Conservation (phyloP, 352 stramenopile species). For the Globisporangium orthogonon region DNA sequence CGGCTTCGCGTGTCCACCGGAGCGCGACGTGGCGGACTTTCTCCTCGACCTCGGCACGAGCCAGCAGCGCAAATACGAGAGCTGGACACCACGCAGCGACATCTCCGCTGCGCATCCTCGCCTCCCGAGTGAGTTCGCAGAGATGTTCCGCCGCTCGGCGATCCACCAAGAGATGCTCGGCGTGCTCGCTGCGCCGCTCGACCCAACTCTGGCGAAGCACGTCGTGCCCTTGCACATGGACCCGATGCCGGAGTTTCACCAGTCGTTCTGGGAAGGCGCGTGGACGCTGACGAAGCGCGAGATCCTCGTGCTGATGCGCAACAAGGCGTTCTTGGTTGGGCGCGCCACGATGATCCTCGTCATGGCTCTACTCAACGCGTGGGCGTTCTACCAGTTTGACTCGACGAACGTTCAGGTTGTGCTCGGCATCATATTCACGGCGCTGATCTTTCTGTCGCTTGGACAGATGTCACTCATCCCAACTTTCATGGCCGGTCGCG, state of each 20-base stretch:
- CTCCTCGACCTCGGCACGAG: slow-evolving; percentile 12
- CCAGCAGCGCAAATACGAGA: slow-evolving; percentile 15
- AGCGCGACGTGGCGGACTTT: slow-evolving; percentile 16
- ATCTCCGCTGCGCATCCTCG: slow-evolving; percentile 1
- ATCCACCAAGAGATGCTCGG: slow-evolving; percentile 16
- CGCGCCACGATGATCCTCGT: slow-evolving; percentile 29
- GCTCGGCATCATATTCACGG: not conserved
- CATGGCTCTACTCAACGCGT: slow-evolving; percentile 37
- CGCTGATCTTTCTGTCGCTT: not conserved
- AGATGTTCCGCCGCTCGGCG: slow-evolving; percentile 16
- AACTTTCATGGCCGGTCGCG: not conserved
- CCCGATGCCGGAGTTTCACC: slow-evolving; percentile 25
- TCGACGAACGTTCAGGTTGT: not conserved
- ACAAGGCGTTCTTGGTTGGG: slow-evolving; percentile 25
- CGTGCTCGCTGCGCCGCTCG: slow-evolving; percentile 10
- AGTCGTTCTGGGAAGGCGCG: slow-evolving; percentile 17
- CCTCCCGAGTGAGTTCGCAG: slow-evolving; percentile 28
- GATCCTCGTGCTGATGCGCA: slow-evolving; percentile 41
- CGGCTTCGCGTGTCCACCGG: slow-evolving; percentile 9
- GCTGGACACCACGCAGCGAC: not conserved
- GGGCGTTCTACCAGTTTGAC: slow-evolving; percentile 33
- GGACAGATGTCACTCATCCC: not conserved
- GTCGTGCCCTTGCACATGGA: slow-evolving; percentile 13
- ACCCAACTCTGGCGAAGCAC: no score
- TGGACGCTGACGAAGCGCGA: slow-evolving; percentile 34